phyloP scores from a whole-genome alignment of 2,329 filamentous ascomycete species.

The Ramichloridium luteum region DNA sequence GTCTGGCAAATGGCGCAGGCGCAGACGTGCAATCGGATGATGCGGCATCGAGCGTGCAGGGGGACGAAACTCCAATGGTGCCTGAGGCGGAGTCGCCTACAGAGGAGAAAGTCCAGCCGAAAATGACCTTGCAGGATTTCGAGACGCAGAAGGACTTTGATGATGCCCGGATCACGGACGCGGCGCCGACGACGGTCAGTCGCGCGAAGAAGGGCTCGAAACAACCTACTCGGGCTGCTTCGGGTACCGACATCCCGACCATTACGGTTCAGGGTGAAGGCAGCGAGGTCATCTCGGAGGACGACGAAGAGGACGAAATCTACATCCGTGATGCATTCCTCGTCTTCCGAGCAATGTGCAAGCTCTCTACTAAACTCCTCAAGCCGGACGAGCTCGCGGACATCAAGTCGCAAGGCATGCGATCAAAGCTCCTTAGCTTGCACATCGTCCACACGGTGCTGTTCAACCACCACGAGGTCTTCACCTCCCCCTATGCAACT shows the following conservation, averaged over 20 bases:
- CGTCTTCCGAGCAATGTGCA: constrained; percentile 95
- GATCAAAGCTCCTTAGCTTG: constrained; percentile 87
- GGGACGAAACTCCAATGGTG: constrained; percentile 17
- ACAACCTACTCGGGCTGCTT: constrained; percentile 28
- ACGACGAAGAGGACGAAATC: constrained; percentile 81
- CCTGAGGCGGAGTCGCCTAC: constrained; percentile 30
- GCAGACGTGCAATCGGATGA: constrained; percentile 17
- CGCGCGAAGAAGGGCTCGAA: constrained; percentile 35
- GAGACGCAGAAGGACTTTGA: constrained; percentile 56
- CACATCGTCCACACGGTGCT: constrained; percentile 91
- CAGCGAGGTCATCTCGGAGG: constrained; percentile 47
- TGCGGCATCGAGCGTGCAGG: constrained; percentile 14
- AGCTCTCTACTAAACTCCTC: constrained; percentile 84
- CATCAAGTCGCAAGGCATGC: constrained; percentile 87
- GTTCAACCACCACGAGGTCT: constrained; percentile 84
- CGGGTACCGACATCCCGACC: constrained; percentile 31
- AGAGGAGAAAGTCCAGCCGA: constrained; percentile 37
- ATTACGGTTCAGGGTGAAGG: constrained; percentile 24
- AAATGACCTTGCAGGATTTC: constrained; percentile 57
- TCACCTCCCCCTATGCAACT: constrained; percentile 81
- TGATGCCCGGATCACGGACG: constrained; percentile 52
- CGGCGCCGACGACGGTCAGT: constrained; percentile 55
- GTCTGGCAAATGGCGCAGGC: constrained; percentile 22
- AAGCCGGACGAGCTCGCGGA: constrained; percentile 87
- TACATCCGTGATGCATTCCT: constrained; percentile 96